Evolutionary conservation across 2,329 filamentous ascomycete genomes (phyloP).

Genomic region (Whalleya microplaca): DNA sequence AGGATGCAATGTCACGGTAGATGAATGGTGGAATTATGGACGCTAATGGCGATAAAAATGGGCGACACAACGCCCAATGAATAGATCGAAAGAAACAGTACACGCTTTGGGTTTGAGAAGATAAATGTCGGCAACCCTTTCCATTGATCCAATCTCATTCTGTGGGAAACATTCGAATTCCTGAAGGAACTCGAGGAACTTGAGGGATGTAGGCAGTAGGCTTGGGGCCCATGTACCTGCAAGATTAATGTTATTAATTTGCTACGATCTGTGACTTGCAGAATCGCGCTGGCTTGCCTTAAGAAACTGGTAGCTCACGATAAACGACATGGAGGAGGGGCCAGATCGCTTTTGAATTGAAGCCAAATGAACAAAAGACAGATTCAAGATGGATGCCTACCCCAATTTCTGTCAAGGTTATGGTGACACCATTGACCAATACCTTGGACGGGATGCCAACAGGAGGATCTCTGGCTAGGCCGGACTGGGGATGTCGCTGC

Average conservation of each 20-base stretch:
- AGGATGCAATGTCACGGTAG: neutral
- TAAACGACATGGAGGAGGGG: constrained; percentile 4
- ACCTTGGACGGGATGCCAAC: constrained; percentile 7
- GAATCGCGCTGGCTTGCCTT: neutral
- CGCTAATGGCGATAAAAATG: constrained; percentile 13
- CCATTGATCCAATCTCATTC: neutral
- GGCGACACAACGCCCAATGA: neutral
- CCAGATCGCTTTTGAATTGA: constrained; percentile 1
- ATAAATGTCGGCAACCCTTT: neutral
- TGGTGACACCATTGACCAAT: neutral
- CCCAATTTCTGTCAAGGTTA: neutral
- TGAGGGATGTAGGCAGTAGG: neutral
- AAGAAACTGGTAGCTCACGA: neutral
- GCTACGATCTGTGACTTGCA: constrained; percentile 8
- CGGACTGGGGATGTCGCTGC: constrained; percentile 18
- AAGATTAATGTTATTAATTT: neutral
- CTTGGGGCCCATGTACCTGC: neutral
- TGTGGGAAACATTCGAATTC: neutral
- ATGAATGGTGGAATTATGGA: constrained; percentile 11
- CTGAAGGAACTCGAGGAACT: neutral
- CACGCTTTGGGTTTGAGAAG: neutral
- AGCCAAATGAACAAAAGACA: neutral
- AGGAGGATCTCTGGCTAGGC: constrained; percentile 12
- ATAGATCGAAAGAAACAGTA: neutral
- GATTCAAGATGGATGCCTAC: neutral